These are phyloP conservation scores for Alternaria brassicicola DNA, from an alignment of 2,329 filamentous ascomycete genomes.

Conservation along the genomic window DNA sequence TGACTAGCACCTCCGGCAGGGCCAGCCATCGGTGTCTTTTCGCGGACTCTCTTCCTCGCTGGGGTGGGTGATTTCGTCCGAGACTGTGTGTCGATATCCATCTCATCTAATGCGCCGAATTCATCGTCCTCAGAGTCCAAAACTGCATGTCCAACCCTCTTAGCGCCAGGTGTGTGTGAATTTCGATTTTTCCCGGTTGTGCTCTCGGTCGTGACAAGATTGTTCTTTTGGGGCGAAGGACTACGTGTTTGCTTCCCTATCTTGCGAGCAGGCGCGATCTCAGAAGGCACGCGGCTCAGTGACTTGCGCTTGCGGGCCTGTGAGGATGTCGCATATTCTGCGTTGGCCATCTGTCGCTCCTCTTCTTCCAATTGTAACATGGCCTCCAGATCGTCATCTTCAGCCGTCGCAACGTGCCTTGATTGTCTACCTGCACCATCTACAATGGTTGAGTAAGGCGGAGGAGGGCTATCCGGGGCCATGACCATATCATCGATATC, in stretches of 20 bases:
- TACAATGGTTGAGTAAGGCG: constrained; percentile 55
- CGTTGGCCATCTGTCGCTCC: constrained; percentile 14
- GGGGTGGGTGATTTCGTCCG: constrained; percentile 17
- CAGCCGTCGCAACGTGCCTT: neutral
- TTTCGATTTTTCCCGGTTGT: neutral
- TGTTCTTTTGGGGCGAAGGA: constrained; percentile 25
- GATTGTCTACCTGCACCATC: constrained; percentile 1
- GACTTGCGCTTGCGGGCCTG: constrained; percentile 40
- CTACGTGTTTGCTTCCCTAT: constrained; percentile 33
- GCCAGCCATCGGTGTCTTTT: constrained; percentile 21
- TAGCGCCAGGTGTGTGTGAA: constrained; percentile 19
- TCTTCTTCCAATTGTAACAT: constrained; percentile 23
- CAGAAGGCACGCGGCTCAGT: constrained; percentile 37
- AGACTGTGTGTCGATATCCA: constrained; percentile 27
- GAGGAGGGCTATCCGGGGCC: constrained; percentile 38
- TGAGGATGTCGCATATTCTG: constrained; percentile 9
- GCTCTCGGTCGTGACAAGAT: neutral
- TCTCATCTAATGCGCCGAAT: constrained; percentile 35
- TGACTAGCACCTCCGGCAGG: constrained; percentile 15
- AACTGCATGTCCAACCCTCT: constrained; percentile 27
- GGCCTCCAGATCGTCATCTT: constrained; percentile 19
- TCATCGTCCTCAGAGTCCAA: constrained; percentile 45
- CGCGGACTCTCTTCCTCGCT: constrained; percentile 12
- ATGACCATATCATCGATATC: constrained; percentile 48
- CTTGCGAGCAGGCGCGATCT: constrained; percentile 37